A percentile compares a stretch with the other conserved stretches of the same genome.
Evolutionary conservation across 1,139 yeast species (phyloP).

Genomic region (Candida sp.): DNA sequence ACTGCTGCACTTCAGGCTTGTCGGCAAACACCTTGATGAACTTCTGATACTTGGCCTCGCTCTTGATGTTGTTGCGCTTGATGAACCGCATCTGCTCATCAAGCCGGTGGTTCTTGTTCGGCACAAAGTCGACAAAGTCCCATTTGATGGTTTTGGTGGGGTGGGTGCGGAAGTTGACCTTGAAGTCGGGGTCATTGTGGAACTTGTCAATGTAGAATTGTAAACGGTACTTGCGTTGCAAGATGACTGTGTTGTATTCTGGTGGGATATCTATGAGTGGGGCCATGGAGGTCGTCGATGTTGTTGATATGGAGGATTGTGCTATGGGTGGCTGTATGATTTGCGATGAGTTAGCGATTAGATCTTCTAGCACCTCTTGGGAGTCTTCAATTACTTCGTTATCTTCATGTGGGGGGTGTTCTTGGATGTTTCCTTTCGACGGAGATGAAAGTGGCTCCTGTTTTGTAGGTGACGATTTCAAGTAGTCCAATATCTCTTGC

Average conservation of each 20-base stretch:
- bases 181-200: conserved; percentile 19
- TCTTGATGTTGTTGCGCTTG: conserved; percentile 18
- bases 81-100: conserved; percentile 9
- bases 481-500: not conserved
- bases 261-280: conserved; percentile 12
- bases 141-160: conserved; percentile 36
- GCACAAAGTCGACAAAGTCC: conserved; percentile 51
- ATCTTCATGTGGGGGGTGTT: conserved; percentile 20
- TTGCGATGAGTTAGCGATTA: not conserved
- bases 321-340: not conserved
- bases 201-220: conserved; percentile 28
- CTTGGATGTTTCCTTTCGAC: conserved; percentile 9
- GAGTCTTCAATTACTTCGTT: conserved; percentile 23
- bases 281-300: not conserved
- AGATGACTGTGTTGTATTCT: conserved; percentile 24
- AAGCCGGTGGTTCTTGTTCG: conserved; percentile 34
- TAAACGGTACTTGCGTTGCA: conserved; percentile 32
- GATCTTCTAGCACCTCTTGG: conserved; percentile 18
- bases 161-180: conserved; percentile 28
- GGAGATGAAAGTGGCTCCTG: not conserved
- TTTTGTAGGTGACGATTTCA: not conserved
- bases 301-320: not conserved
- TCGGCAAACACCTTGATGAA: conserved; percentile 29
- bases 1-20: conserved; percentile 22
- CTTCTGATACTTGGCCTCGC: conserved; percentile 31